These are phyloP conservation scores for Xylariaceae sp. DNA, from an alignment of 2,329 filamentous ascomycete genomes.

Conservation along the genomic window DNA sequence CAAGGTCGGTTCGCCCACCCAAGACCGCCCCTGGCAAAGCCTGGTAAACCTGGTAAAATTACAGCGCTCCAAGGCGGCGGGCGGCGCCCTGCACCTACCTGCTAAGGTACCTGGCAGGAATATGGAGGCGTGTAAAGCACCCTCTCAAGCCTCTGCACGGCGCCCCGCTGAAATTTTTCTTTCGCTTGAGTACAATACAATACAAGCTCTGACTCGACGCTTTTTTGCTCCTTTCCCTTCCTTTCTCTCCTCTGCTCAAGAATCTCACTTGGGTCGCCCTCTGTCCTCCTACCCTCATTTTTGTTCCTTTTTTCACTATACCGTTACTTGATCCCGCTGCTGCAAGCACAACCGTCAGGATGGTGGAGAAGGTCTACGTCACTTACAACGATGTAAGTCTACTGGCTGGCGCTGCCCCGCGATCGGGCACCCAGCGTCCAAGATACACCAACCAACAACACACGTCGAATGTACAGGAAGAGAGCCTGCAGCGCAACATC, in stretches of 20 bases:
- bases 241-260: neutral
- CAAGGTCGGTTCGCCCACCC: too few species aligned
- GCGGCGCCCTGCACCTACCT: too few species aligned
- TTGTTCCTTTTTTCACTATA: neutral
- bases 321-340: neutral
- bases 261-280: neutral
- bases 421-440: slow-evolving; percentile 5
- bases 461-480: too few species aligned
- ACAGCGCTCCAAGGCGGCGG: too few species aligned
- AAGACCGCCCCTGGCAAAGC: too few species aligned
- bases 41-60: too few species aligned
- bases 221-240: neutral
- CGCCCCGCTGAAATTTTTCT: slow-evolving; percentile 2
- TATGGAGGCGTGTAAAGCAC: too few species aligned
- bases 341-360: slow-evolving; percentile 39
- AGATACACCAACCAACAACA: neutral
- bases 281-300: neutral
- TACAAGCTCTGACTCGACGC: neutral
- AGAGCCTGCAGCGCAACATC: too few species aligned
- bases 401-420: slow-evolving; percentile 11
- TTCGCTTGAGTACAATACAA: neutral
- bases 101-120: too few species aligned
- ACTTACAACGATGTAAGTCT: slow-evolving; percentile 82
- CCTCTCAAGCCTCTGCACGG: too few species aligned
- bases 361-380: slow-evolving; percentile 83